These are phyloP conservation scores for Populus deltoides DNA, from an alignment of 345 rosid genomes.

Conservation along the genomic window DNA sequence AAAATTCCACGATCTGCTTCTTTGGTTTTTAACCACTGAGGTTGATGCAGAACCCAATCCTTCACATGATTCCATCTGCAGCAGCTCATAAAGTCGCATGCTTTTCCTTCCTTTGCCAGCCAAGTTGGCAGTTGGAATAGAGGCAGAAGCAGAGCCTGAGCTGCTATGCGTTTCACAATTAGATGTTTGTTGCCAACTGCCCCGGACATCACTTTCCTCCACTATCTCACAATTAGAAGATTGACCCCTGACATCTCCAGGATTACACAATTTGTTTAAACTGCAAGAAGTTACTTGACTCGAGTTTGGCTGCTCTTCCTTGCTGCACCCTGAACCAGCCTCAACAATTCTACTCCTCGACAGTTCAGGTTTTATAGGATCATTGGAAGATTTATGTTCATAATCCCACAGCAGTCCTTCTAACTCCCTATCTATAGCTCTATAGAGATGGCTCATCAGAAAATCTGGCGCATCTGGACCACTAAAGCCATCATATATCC, in stretches of 20 bases:
- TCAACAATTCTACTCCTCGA: constrained; percentile 17
- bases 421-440: constrained; percentile 79
- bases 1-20: constrained; percentile 25
- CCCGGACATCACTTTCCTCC: constrained; percentile 41
- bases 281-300: constrained; percentile 35
- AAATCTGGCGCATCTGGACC: constrained; percentile 99
- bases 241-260: constrained; percentile 31
- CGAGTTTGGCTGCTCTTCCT: constrained; percentile 26
- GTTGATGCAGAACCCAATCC: constrained; percentile 29
- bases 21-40: constrained; percentile 28
- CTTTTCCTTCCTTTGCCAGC: constrained; percentile 63
- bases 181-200: constrained; percentile 25
- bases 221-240: constrained; percentile 48
- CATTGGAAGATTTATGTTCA: constrained; percentile 49
- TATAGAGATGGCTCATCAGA: constrained; percentile 81
- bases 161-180: constrained; percentile 21
- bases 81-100: constrained; percentile 81
- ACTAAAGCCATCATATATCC: constrained; percentile 96
- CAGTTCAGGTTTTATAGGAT: constrained; percentile 33
- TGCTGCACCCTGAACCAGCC: constrained; percentile 24
- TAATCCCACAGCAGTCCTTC: constrained; percentile 93
- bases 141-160: constrained; percentile 29
- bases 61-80: constrained; percentile 66
- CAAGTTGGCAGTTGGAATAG: constrained; percentile 41
- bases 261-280: constrained; percentile 32